Base-by-base conservation (phyloP, 306 rosid genomes). In the Inga oerstediana region DNA sequence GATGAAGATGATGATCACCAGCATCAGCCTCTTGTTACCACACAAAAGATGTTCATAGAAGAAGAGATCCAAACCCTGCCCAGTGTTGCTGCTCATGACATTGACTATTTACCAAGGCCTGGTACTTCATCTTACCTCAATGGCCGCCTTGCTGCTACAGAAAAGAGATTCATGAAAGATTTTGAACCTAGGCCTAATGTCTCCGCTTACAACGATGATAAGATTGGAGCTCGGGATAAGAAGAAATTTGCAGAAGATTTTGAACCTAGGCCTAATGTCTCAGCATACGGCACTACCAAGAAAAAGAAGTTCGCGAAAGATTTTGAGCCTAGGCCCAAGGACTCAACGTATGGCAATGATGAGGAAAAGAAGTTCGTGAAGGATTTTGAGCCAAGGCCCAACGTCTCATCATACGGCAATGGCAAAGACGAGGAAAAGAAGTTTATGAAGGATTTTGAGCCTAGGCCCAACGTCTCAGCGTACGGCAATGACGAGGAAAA, bases 391-490 rank as follows among this genome's bases (percentile, higher is more conserved):
- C 70, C 41, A 3, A 30, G 41, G 20, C 69, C 39, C 1, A 64
- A 64, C 1, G 9, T 64, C 9, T 64, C 37, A 37, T 2, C 74
- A 1, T 66, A 66, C 1, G 10, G 4, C 0, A 7, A 34, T 7
- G 39, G 0, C 6, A 13, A 17, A 9, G 72, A 39, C 1, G 20
- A 62, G 12, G 12, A 48, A 2, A 74, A 76, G 27, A 44, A 65
- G 2, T 73, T 73, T 2, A 24, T 10, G 0, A 48, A 35, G 3
- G 82, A 86, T 75, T 79, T 83, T 16, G 69, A 86, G 2, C 89
- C 30, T 0, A 27, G 30, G 30, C 30, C 30, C 30, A 27, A 27
- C 30, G 30, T 27, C 30, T 27, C 30, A 27, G 30, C 30, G 0
- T 27, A 27, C 1, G 30, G 30, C 1, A 27, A 27, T 27, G 30